Evolutionary conservation across 345 rosid species (phyloP).

Genomic region (Eucalyptus tenuipes): DNA sequence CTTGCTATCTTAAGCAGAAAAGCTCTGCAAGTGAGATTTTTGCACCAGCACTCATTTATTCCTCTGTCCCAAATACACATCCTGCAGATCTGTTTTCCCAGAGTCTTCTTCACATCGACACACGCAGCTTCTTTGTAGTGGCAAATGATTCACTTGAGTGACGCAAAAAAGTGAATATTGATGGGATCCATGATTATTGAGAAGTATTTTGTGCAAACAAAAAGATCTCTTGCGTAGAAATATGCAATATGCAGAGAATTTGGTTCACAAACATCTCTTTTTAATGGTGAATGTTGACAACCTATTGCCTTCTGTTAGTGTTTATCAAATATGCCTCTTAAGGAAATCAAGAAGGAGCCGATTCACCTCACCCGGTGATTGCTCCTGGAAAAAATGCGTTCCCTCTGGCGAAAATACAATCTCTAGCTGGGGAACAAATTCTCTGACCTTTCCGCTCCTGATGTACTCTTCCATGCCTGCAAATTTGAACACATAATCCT

Average conservation of each 20-base stretch:
- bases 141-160: not conserved
- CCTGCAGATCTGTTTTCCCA: not conserved
- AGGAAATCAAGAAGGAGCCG: not conserved
- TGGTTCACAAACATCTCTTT: not conserved
- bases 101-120: not conserved
- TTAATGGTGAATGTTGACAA: not conserved
- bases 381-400: slow-evolving; percentile 3
- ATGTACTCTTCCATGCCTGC: slow-evolving; percentile 40
- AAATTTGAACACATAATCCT: slow-evolving; percentile 38
- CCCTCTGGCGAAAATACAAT: not conserved
- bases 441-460: slow-evolving; percentile 17
- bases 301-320: not conserved
- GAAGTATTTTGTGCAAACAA: not conserved
- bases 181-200: not conserved
- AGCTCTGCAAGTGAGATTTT: not conserved
- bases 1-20: not conserved
- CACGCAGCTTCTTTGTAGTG: not conserved
- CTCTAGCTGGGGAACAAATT: slow-evolving; percentile 34
- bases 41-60: not conserved
- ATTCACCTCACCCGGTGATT: not conserved
- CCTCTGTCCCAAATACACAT: not conserved
- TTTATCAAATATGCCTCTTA: not conserved
- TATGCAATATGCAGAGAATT: not conserved
- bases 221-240: not conserved
- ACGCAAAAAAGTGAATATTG: not conserved